phyloP scores from a whole-genome alignment of 192 early-diverging fungal genomes.

The Gamsiella multidivaricata region DNA sequence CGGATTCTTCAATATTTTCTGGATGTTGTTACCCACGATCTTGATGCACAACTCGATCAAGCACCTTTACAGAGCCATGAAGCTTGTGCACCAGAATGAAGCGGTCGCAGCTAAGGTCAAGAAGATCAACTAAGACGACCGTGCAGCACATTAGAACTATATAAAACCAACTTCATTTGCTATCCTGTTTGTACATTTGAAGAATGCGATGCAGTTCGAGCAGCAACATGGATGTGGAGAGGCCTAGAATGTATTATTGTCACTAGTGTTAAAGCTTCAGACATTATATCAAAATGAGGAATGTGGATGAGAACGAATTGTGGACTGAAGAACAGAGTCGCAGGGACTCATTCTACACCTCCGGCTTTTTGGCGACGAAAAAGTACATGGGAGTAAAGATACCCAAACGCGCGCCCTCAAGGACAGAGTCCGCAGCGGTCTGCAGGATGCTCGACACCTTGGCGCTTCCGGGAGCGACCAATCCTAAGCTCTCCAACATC shows the following conservation, averaged over 20 bases:
- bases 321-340: background rate
- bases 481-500: conserved; percentile 81
- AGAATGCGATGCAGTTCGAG: no score
- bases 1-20: conserved; percentile 81
- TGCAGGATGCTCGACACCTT: conserved; percentile 86
- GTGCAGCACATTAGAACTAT: no score
- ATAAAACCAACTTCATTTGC: no score
- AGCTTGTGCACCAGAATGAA: conserved; percentile 58
- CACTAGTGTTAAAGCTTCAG: no score
- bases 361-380: conserved; percentile 79
- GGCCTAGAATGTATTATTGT: background rate
- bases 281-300: no score
- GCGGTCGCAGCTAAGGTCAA: conserved; percentile 45
- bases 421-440: conserved; percentile 84
- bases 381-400: conserved; percentile 98
- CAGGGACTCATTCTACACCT: background rate
- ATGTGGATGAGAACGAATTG: no score
- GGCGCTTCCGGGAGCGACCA: conserved; percentile 88
- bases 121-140: conserved; percentile 50
- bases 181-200: no score
- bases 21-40: conserved; percentile 80
- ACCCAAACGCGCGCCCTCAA: conserved; percentile 79
- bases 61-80: conserved; percentile 65
- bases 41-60: conserved; percentile 61
- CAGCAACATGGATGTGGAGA: background rate